Conservation (phyloP, 768 basidiomycete genomes). For the Tylopilus intermedius region DNA sequence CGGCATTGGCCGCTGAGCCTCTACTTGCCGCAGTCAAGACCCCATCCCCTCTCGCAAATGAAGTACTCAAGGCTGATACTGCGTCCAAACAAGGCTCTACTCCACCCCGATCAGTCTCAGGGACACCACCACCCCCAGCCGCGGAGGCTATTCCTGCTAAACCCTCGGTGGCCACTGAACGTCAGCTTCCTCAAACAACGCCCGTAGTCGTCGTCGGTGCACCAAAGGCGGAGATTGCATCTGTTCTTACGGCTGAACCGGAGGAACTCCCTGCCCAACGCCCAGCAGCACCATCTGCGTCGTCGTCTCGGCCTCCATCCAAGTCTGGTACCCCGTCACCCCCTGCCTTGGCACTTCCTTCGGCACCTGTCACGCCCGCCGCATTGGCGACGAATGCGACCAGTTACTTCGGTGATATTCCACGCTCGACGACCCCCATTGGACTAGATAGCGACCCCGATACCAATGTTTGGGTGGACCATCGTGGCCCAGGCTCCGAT, state of each 20-base stretch:
- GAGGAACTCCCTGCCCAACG: constrained; percentile 31
- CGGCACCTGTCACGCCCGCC: constrained; percentile 24
- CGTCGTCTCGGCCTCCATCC: constrained; percentile 15
- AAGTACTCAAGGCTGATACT: constrained; percentile 17
- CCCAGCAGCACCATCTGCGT: constrained; percentile 5
- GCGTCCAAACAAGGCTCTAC: constrained; percentile 14
- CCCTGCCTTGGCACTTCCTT: constrained; percentile 13
- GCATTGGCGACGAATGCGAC: background rate
- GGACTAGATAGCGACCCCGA: constrained; percentile 20
- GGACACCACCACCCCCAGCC: constrained; percentile 11
- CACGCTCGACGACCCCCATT: constrained; percentile 24
- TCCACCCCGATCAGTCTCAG: constrained; percentile 20
- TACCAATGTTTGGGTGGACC: constrained; percentile 28
- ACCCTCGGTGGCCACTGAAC: constrained; percentile 2
- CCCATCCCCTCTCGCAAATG: constrained; percentile 41
- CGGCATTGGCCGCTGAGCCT: constrained; percentile 33
- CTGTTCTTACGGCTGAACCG: constrained; percentile 48
- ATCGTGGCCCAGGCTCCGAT: constrained; percentile 16
- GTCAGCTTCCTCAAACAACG: background rate
- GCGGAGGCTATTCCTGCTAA: constrained; percentile 14
- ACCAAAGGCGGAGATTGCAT: constrained; percentile 35
- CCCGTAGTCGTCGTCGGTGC: constrained; percentile 11
- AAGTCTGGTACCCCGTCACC: constrained; percentile 17
- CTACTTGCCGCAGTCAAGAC: constrained; percentile 25
- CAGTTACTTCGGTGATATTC: constrained; percentile 24